A percentile compares a stretch with the other conserved stretches of the same genome.
These are phyloP conservation scores for Amanita molliuscula DNA, from an alignment of 768 basidiomycete genomes.

Conservation along the genomic window DNA sequence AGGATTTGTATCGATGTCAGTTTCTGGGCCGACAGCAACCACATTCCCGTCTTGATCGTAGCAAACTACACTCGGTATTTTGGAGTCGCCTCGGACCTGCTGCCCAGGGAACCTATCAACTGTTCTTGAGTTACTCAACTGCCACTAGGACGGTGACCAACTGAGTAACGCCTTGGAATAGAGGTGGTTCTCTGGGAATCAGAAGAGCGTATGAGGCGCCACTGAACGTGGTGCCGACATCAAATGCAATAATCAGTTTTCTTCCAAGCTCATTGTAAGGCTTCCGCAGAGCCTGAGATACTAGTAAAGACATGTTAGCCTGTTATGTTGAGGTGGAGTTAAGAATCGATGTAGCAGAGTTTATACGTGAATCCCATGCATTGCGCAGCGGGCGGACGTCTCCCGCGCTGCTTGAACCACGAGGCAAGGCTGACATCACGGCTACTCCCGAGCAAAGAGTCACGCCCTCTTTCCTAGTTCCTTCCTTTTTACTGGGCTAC, in stretches of 20 bases:
- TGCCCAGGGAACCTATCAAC: not conserved
- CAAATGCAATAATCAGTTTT: constrained; percentile 38
- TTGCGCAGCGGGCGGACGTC: no score
- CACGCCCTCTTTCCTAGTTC: no score
- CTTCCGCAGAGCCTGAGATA: constrained; percentile 15
- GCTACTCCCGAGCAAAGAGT: no score
- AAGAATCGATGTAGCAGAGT: not conserved
- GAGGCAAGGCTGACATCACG: no score
- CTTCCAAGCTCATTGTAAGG: constrained; percentile 28
- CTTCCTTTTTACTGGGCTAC: no score
- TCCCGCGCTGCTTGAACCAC: no score
- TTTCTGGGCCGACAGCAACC: constrained; percentile 3
- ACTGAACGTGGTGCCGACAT: constrained; percentile 41
- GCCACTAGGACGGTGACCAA: constrained; percentile 8
- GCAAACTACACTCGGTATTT: constrained; percentile 6
- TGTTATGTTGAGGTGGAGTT: not conserved
- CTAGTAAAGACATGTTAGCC: not conserved
- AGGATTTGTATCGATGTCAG: constrained; percentile 1
- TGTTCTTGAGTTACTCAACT: not conserved
- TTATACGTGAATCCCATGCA: no score
- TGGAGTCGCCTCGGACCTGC: not conserved
- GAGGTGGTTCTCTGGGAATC: constrained; percentile 19
- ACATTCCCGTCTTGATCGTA: constrained; percentile 4
- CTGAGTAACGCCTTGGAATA: constrained; percentile 28
- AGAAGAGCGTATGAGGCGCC: constrained; percentile 27